A percentile compares a stretch with the other conserved stretches of the same genome.
Conservation (phyloP, 2,329 filamentous ascomycete species). For the Colletotrichum cordylinicola region DNA sequence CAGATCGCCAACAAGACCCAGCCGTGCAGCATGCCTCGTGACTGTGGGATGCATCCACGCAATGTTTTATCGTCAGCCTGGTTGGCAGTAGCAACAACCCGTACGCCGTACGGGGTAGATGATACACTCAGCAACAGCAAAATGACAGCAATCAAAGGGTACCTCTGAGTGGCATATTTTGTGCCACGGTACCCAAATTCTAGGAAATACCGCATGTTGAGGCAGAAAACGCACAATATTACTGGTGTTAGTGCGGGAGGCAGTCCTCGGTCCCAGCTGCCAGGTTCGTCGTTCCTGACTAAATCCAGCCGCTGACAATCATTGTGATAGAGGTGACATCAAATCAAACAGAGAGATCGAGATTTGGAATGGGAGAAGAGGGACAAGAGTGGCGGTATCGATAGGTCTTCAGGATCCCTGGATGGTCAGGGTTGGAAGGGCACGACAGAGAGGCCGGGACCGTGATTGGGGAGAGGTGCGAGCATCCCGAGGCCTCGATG, state of each 20-base stretch:
- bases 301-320: background rate
- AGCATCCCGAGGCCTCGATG: background rate
- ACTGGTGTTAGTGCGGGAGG: background rate
- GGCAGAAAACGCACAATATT: background rate
- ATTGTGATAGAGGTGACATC: background rate
- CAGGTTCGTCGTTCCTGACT: background rate
- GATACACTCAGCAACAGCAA: background rate
- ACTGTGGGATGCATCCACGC: background rate
- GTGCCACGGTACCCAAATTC: background rate
- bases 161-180: background rate
- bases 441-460: background rate
- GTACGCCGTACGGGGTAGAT: no score
- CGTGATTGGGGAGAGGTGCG: background rate
- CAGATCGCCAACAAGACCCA: background rate
- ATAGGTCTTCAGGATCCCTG: background rate
- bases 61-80: background rate
- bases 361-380: background rate
- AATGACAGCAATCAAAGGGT: conserved; percentile 9
- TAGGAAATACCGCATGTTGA: background rate
- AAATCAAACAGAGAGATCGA: background rate
- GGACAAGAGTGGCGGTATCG: background rate
- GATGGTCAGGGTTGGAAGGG: background rate
- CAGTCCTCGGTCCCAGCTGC: background rate
- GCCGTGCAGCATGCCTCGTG: background rate
- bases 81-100: background rate